Conservation (phyloP, 73 alveolate genomes). For the Effrenium voratum region DNA sequence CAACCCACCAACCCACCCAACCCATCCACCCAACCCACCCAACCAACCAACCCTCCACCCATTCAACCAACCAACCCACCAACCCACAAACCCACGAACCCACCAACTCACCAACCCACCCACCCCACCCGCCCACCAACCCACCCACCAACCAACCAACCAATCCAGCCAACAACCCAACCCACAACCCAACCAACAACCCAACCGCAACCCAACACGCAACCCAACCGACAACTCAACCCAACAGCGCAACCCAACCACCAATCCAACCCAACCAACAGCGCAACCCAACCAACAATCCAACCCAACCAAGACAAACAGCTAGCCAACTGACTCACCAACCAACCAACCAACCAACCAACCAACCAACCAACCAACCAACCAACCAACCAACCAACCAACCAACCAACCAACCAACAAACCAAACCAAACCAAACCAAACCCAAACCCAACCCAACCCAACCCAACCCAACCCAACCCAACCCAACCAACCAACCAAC, state of each 20-base stretch:
- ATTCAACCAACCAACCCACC: neutral
- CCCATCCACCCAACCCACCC: neutral
- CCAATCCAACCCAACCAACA: neutral
- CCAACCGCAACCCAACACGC: neutral
- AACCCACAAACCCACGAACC: neutral
- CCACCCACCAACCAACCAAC: neutral
- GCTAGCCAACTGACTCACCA: neutral
- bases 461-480: too few relatives aligned
- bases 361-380: neutral
- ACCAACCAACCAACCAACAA: neutral
- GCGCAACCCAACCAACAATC: neutral
- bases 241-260: neutral
- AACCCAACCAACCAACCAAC: too few relatives aligned
- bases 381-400: neutral
- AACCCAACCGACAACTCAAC: neutral
- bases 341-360: neutral
- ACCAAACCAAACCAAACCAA: neutral
- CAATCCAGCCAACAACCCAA: neutral
- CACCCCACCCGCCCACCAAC: neutral
- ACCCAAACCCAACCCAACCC: too few relatives aligned
- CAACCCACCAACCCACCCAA: neutral
- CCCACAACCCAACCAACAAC: neutral
- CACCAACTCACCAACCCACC: neutral
- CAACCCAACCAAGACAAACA: neutral
- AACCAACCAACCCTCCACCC: neutral